phyloP scores from a whole-genome alignment of 1,139 yeast species.

The Geotrichum klebahnii region DNA sequence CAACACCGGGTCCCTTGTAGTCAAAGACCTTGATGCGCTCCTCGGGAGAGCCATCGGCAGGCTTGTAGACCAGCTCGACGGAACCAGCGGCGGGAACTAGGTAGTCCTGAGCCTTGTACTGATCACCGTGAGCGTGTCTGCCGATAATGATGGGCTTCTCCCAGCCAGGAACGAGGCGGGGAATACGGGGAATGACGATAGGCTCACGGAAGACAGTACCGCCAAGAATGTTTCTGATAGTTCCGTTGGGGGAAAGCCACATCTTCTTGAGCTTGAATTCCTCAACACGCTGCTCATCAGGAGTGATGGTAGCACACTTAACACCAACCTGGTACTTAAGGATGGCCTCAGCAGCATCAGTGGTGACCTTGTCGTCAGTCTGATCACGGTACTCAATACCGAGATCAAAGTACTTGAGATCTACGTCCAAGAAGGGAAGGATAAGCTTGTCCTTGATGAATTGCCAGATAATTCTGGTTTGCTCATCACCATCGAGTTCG shows the following conservation, averaged over 20 bases:
- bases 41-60: conserved; percentile 58
- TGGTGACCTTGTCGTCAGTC: conserved; percentile 82
- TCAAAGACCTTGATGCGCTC: conserved; percentile 62
- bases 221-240: conserved; percentile 88
- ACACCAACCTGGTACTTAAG: conserved; percentile 86
- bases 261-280: conserved; percentile 86
- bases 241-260: conserved; percentile 98
- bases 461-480: conserved; percentile 90
- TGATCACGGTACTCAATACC: conserved; percentile 80
- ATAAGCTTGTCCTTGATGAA: conserved; percentile 72
- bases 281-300: conserved; percentile 90
- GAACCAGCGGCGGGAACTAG: conserved; percentile 77
- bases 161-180: conserved; percentile 90
- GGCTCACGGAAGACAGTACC: conserved; percentile 98
- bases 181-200: conserved; percentile 82
- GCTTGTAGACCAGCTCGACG: conserved; percentile 72
- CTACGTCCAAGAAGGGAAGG: conserved; percentile 78
- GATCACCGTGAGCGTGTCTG: conserved; percentile 96
- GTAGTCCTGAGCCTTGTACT: conserved; percentile 86
- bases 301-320: conserved; percentile 98
- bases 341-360: conserved; percentile 87
- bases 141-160: conserved; percentile 93
- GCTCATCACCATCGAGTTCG: conserved; percentile 95
- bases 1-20: conserved; percentile 77
- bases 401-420: conserved; percentile 86